Base-by-base conservation (phyloP, 2,329 filamentous ascomycete species). In the Alternaria angustiovoidea region DNA sequence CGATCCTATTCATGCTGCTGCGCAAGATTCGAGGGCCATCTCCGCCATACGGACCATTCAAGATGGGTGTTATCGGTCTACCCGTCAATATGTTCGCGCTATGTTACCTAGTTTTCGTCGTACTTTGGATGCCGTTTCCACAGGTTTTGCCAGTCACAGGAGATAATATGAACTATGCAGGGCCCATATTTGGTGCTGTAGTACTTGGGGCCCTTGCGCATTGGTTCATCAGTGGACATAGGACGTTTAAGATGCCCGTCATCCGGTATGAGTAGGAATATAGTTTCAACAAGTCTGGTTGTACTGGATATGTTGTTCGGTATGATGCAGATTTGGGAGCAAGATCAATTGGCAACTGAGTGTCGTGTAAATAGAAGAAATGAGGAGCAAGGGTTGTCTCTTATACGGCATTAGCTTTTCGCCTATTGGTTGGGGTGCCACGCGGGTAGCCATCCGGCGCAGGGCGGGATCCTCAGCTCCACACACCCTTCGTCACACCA, bases 111-210 rank as follows among this genome's bases (percentile, higher is more conserved):
- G 18, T 72, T 1, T 75, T 69, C 32, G 62, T 75, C 9, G 62
- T 75, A 3, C 32, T 70, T 6, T 76, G 70, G 68, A 71, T 77
- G 64, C 71, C 74, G 11, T 75, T 77, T 49, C 74, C 74, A 2
- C 57, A 67, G 22, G 49, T 68, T 8, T 34, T 71, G 41, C 75
- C 74, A 0, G 71, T 75, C 6, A 71, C 67, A 1, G 66, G 65
- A 42, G 65, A 73, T 20, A 74, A 70, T 22, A 72, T 77, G 66
- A 76, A 77, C 39, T 77, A 75, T 51, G 66, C 73, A 1, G 72
- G 71, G 1, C 74, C 74, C 1, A 71, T 76, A 12, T 66, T 73
- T 24, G 62, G 59, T 5, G 71, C 60, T n/a, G 65, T 75, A 2
- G 51, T 77, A 2, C 7, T 71, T 2, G 57, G 66, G 8, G 73